phyloP scores from a whole-genome alignment of 495 filamentous ascomycete species.

The Talaromyces stipitatus region DNA sequence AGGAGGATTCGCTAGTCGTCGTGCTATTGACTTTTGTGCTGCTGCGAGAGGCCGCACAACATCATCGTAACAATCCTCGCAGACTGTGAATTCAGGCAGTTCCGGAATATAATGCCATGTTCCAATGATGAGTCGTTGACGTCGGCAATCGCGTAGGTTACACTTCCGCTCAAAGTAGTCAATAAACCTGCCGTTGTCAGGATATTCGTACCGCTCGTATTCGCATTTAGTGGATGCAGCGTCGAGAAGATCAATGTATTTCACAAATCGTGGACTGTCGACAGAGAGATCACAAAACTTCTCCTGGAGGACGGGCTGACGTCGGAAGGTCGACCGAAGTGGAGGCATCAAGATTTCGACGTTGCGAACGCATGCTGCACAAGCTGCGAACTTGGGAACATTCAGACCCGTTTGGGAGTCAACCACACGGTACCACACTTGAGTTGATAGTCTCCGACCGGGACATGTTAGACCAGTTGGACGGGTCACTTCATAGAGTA shows the following conservation, averaged over 20 bases:
- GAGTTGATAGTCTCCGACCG: constrained; percentile 34
- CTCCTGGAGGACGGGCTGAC: constrained; percentile 17
- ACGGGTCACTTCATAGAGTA: constrained; percentile 46
- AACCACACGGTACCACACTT: constrained; percentile 52
- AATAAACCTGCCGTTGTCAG: constrained; percentile 43
- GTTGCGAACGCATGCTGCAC: constrained; percentile 43
- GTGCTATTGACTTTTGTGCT: constrained; percentile 43
- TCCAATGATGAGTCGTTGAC: constrained; percentile 38
- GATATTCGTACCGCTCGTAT: constrained; percentile 19
- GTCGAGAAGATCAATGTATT: constrained; percentile 56
- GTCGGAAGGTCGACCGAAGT: constrained; percentile 41
- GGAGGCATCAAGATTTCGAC: constrained; percentile 44
- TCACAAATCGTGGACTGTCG: constrained; percentile 46
- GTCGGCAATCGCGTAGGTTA: constrained; percentile 44
- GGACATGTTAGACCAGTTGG: constrained; percentile 43
- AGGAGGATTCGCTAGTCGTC: constrained; percentile 42
- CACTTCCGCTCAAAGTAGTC: constrained; percentile 43
- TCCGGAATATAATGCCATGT: constrained; percentile 57
- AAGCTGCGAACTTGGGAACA: constrained; percentile 51
- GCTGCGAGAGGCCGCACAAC: constrained; percentile 58
- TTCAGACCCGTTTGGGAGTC: constrained; percentile 44
- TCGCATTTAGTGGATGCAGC: constrained; percentile 41
- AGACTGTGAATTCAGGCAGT: constrained; percentile 59
- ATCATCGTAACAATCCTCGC: constrained; percentile 64
- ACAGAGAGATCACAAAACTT: constrained; percentile 43